Percentiles rank a stretch among this genome's conserved stretches.
phyloP scores from a whole-genome alignment of 805 yeast species.

The Wickerhamomyces subpelliculosus region DNA sequence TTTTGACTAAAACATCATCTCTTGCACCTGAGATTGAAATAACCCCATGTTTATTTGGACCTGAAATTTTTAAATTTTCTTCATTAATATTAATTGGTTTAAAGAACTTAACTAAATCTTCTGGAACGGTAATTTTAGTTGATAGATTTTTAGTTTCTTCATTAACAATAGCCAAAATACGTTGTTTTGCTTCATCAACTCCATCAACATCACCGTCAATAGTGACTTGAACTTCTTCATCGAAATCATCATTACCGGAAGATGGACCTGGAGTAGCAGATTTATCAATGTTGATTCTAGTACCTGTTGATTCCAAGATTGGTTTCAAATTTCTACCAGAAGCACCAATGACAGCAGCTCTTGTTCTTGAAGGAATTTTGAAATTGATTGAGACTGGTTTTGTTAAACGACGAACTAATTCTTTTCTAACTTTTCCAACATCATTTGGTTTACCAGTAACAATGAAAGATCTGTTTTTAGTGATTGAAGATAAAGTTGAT shows the following conservation, averaged over 20 bases:
- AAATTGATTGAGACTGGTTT: conserved; percentile 60
- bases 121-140: conserved; percentile 38
- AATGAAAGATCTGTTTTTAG: conserved; percentile 75
- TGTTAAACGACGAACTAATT: conserved; percentile 67
- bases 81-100: conserved; percentile 23
- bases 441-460: conserved; percentile 66
- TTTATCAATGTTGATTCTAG: conserved; percentile 63
- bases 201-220: conserved; percentile 85
- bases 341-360: conserved; percentile 79
- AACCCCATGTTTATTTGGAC: conserved; percentile 32
- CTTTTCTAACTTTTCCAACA: conserved; percentile 66
- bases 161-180: conserved; percentile 65
- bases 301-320: conserved; percentile 59
- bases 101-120: conserved; percentile 25
- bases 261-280: conserved; percentile 25
- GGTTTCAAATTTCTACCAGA: conserved; percentile 80
- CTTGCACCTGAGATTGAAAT: conserved; percentile 66
- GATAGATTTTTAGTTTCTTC: conserved; percentile 61
- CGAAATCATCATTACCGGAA: conserved; percentile 53
- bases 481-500: conserved; percentile 70
- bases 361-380: conserved; percentile 66
- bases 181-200: conserved; percentile 62
- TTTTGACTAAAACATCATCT: conserved; percentile 51
- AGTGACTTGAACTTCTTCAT: conserved; percentile 51
- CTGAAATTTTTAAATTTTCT: conserved; percentile 21